Evolutionary conservation across 768 basidiomycete species (phyloP).

Genomic region (Hydnomerulius pinastri): DNA sequence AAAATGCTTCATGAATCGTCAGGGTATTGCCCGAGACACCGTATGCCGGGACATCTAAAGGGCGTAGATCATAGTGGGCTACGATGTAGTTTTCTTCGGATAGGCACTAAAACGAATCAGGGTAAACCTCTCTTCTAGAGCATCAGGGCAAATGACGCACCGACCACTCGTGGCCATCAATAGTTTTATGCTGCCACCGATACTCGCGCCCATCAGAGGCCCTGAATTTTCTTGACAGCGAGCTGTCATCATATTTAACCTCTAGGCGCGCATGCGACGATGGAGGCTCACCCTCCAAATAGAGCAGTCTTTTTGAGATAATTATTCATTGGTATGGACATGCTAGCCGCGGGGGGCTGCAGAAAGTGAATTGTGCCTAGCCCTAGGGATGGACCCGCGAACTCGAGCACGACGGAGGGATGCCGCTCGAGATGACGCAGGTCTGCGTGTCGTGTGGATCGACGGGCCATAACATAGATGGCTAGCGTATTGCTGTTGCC

Average conservation of each 20-base stretch:
- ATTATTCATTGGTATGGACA: conserved; percentile 58
- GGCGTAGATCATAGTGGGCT: conserved; percentile 67
- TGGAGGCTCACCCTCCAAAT: conserved; percentile 60
- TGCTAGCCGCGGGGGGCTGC: conserved; percentile 37
- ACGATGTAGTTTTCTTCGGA: conserved; percentile 55
- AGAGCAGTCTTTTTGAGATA: conserved; percentile 65
- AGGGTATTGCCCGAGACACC: conserved; percentile 64
- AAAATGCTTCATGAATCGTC: conserved; percentile 58
- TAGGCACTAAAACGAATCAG: conserved; percentile 45
- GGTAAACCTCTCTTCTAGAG: conserved; percentile 6
- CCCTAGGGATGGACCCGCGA: conserved; percentile 49
- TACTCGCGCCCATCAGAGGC: conserved; percentile 74
- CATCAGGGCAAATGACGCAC: conserved; percentile 45
- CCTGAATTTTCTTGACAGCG: conserved; percentile 65
- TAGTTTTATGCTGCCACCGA: conserved; percentile 59
- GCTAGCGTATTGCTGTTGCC: conserved; percentile 41
- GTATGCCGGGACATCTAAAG: conserved; percentile 54
- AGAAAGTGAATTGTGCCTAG: conserved; percentile 63
- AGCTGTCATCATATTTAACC: conserved; percentile 38
- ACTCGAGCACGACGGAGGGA: conserved; percentile 62
- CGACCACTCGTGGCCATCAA: conserved; percentile 71
- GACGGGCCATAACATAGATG: conserved; percentile 67
- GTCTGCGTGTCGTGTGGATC: conserved; percentile 61
- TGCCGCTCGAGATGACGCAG: conserved; percentile 51
- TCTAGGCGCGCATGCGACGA: neutral